phyloP scores from a whole-genome alignment of 2,329 filamentous ascomycete species.

The Neoarthrinium moseri region DNA sequence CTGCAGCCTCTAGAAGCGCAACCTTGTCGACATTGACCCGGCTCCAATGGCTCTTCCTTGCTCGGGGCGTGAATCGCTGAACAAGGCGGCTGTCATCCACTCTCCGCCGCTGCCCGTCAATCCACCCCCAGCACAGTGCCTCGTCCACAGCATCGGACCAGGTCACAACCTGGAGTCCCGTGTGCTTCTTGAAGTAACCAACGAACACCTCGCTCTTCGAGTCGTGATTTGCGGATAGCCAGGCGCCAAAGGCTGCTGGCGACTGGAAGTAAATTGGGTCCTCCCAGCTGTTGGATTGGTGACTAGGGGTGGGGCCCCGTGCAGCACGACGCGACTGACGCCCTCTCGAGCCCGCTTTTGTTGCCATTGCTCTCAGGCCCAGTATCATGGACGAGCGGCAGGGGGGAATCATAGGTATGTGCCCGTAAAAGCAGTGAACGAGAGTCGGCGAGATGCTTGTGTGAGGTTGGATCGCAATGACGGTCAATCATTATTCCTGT shows the following conservation, averaged over 20 bases:
- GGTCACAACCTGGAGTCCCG: conserved; percentile 9
- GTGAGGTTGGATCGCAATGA: too few relatives aligned
- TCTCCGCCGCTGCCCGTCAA: conserved; percentile 51
- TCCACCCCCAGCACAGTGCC: conserved; percentile 61
- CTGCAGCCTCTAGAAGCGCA: conserved; percentile 36
- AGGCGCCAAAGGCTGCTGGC: conserved; percentile 9
- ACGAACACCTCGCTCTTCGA: conserved; percentile 10
- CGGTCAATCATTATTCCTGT: too few relatives aligned
- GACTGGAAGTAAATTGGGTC: conserved; percentile 11
- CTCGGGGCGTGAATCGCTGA: conserved; percentile 56
- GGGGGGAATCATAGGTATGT: too few relatives aligned
- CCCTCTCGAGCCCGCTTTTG: too few relatives aligned
- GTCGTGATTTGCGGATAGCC: conserved; percentile 10
- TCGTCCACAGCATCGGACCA: conserved; percentile 46
- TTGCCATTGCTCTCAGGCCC: too few relatives aligned
- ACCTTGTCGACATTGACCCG: conserved; percentile 56
- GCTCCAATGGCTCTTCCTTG: conserved; percentile 54
- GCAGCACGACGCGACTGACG: too few relatives aligned
- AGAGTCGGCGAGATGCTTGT: too few relatives aligned
- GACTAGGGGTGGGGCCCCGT: too few relatives aligned
- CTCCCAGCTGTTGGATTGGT: too few relatives aligned
- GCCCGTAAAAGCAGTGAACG: too few relatives aligned
- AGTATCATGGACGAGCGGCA: too few relatives aligned
- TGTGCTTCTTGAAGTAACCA: conserved; percentile 11
- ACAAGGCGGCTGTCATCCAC: conserved; percentile 45